A percentile compares a stretch with the other conserved stretches of the same genome.
Conservation (phyloP, 2,329 filamentous ascomycete genomes). For the Trichoderma semiorbis region DNA sequence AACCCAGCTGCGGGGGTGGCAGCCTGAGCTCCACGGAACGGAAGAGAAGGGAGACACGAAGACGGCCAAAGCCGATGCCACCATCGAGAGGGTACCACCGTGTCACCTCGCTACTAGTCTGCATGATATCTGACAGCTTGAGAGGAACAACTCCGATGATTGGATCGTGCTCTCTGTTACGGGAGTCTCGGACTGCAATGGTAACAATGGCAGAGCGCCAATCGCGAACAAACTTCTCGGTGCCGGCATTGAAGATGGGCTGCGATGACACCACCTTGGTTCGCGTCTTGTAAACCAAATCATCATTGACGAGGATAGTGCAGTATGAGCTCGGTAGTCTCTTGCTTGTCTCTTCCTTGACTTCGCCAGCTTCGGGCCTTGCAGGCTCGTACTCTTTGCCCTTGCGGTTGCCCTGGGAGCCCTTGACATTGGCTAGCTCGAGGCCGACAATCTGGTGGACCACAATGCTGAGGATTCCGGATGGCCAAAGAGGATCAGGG, state of each 20-base stretch:
- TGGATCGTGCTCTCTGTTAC: constrained; percentile 89
- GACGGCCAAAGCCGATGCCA: constrained; percentile 85
- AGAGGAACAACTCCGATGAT: constrained; percentile 89
- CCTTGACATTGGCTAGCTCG: constrained; percentile 86
- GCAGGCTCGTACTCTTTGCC: constrained; percentile 88
- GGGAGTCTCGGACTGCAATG: constrained; percentile 80
- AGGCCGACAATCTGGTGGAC: constrained; percentile 95
- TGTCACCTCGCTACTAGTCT: constrained; percentile 80
- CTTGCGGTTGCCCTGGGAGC: constrained; percentile 75
- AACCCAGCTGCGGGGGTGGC: constrained; percentile 81
- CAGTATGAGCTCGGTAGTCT: constrained; percentile 88
- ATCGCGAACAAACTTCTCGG: constrained; percentile 87
- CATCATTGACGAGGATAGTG: constrained; percentile 85
- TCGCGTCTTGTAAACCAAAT: constrained; percentile 88
- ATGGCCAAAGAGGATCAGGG: constrained; percentile 94
- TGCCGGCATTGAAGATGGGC: constrained; percentile 96
- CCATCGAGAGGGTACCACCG: constrained; percentile 97
- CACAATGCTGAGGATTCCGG: constrained; percentile 79
- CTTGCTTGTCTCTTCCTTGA: constrained; percentile 77
- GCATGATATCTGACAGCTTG: constrained; percentile 81
- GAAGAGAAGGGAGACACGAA: constrained; percentile 86
- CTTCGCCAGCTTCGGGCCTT: constrained; percentile 74
- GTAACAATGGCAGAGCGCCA: constrained; percentile 88
- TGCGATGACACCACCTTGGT: constrained; percentile 91
- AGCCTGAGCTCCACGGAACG: constrained; percentile 82